Percentiles rank a stretch among this genome's conserved stretches.
These are phyloP conservation scores for Rhynchospora tenuis DNA, from an alignment of 176 grass and related monocot genomes.

Conservation along the genomic window DNA sequence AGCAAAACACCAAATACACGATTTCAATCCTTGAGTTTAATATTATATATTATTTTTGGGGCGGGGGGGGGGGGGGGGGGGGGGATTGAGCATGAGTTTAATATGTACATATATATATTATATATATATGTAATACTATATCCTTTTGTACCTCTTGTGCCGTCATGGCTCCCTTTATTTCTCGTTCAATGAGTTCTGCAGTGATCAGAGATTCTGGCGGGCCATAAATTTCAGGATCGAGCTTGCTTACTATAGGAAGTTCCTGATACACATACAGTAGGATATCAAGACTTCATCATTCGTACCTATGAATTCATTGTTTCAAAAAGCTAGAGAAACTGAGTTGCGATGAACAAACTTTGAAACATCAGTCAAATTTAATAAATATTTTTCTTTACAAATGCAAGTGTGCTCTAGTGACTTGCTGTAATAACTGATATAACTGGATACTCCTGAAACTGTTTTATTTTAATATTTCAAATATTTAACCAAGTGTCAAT, in stretches of 20 bases:
- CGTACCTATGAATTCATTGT: not conserved
- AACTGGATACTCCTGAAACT: not conserved
- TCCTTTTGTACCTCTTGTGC: slow-evolving; percentile 30
- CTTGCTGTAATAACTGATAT: not conserved
- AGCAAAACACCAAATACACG: no score
- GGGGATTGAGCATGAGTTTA: no score
- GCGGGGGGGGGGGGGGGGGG: no score
- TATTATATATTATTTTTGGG: no score
- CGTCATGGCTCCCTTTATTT: slow-evolving; percentile 45
- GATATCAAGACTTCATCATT: not conserved
- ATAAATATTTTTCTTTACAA: not conserved
- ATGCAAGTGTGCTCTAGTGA: not conserved
- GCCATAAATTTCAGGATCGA: slow-evolving; percentile 68
- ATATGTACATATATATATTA: no score
- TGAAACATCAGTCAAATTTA: not conserved
- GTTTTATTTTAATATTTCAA: not conserved
- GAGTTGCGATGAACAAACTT: not conserved
- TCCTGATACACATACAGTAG: slow-evolving; percentile 31
- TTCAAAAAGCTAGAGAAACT: not conserved
- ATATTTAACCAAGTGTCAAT: not conserved
- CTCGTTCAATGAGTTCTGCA: slow-evolving; percentile 45
- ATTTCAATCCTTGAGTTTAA: no score
- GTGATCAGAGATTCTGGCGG: slow-evolving; percentile 54
- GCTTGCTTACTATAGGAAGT: slow-evolving; percentile 73
- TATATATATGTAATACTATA: no score